Evolutionary conservation across 1,139 yeast species (phyloP), one percentile per base, ranked within the genome.

Genomic region (Nakaseomyces sp.): DNA sequence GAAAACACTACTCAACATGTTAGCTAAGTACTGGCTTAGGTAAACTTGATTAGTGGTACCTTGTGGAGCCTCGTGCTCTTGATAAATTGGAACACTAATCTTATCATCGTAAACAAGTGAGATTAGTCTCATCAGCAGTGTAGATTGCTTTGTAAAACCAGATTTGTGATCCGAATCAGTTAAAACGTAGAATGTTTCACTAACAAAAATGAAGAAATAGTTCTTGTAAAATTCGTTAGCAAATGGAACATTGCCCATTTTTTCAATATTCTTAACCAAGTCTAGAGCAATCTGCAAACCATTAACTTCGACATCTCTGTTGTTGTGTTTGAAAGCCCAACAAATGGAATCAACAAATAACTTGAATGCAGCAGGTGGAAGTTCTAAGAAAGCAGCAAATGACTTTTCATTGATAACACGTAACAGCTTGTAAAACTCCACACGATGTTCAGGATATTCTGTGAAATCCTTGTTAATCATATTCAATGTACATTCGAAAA

Each of bases 91-190:
- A 43, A 75, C 79, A 32, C 77, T 70, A 47, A 91, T 85, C 48
- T 77, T 77, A 48, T 79, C 74, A 51, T 79, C 83, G 62, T 85
- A 88, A 15, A 91, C 94, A 47, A 91, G 70, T 52, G 86, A 87
- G 52, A 93, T 78, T 67, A 91, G 72, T 62, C 81, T 84, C 46
- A 95, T 83, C 55, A 93, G 72, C 52, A 93, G 73, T 60, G 84
- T 84, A 5, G 95, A 74, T 69, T 93, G 98, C 56, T 80, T 76
- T 52, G 84, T 77, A 70, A 93, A 93, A 1, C 97, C 98, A 18
- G 97, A 86, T 67, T 91, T 91, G 65, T 93, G 99, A 63, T 91
- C 99, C 6, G 96, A 84, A 64, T 93, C 98, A 2, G 98, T 91
- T 46, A 93, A 74, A 25, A 91, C 98, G 57, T 77, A 86, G 62